A percentile compares a stretch with the other conserved stretches of the same genome.
phyloP scores from a whole-genome alignment of 2,329 filamentous ascomycete genomes.

The Zymoseptoria crescenta region DNA sequence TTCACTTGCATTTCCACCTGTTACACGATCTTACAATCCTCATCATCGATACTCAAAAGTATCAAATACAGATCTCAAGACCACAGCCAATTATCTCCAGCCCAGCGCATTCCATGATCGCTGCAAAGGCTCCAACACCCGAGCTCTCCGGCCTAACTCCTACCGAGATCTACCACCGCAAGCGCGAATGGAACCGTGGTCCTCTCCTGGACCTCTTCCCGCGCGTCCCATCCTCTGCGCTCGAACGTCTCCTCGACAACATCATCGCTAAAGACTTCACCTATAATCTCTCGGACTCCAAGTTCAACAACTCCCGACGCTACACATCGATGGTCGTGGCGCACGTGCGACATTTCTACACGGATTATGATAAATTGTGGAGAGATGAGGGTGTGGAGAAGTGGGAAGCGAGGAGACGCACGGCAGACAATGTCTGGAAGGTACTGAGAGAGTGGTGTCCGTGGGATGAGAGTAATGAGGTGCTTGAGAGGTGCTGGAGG shows the following conservation, averaged over 20 bases:
- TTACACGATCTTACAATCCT: too few relatives aligned
- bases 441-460: conserved; percentile 27
- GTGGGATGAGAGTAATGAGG: conserved; percentile 26
- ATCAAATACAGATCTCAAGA: too few relatives aligned
- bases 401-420: conserved; percentile 23
- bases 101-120: neutral
- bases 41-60: too few relatives aligned
- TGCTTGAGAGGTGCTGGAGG: conserved; percentile 22
- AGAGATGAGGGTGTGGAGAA: conserved; percentile 19
- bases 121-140: neutral
- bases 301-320: conserved; percentile 21
- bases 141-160: conserved; percentile 3
- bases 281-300: conserved; percentile 25
- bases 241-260: conserved; percentile 23
- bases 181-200: conserved; percentile 25
- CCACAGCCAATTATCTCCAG: too few relatives aligned
- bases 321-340: conserved; percentile 43
- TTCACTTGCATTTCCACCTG: too few relatives aligned
- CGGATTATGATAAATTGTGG: conserved; percentile 50
- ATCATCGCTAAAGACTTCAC: conserved; percentile 24
- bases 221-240: conserved; percentile 16
- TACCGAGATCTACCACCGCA: neutral
- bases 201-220: conserved; percentile 26
- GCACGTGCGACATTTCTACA: conserved; percentile 54
- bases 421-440: conserved; percentile 22